A percentile compares a stretch with the other conserved stretches of the same genome.
Conservation (phyloP, 73 alveolate genomes). For the Uronychia setigera region DNA sequence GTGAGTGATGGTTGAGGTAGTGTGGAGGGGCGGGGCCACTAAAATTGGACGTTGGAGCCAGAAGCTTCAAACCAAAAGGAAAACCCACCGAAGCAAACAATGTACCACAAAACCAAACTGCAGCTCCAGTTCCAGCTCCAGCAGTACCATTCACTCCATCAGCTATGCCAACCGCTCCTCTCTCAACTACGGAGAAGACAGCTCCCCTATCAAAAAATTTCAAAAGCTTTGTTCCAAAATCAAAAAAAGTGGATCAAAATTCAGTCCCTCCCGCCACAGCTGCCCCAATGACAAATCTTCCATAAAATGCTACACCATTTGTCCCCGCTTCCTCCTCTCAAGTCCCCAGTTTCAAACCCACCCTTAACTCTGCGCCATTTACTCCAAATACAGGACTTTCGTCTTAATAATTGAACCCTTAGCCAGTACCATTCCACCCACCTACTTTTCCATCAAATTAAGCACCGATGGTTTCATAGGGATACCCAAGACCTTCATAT, state of each 20-base stretch:
- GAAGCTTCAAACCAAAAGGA: background rate
- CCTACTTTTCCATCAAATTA: too few species aligned
- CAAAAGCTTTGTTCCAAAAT: background rate
- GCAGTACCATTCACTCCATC: background rate
- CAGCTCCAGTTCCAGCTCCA: background rate
- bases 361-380: too few species aligned
- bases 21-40: too few species aligned
- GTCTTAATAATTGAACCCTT: too few species aligned
- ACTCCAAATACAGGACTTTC: too few species aligned
- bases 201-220: too few species aligned
- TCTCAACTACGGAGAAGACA: too few species aligned
- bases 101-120: background rate
- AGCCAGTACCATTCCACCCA: too few species aligned
- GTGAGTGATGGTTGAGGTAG: too few species aligned
- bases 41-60: background rate
- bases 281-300: background rate
- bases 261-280: background rate
- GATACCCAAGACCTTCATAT: too few species aligned
- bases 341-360: too few species aligned
- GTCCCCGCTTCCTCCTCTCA: background rate
- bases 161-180: background rate
- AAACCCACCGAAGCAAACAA: background rate
- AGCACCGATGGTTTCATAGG: too few species aligned
- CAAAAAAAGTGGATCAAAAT: background rate
- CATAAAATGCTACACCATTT: background rate